Evolutionary conservation across 805 yeast species (phyloP).

Genomic region (Metschnikowia orientalis): DNA sequence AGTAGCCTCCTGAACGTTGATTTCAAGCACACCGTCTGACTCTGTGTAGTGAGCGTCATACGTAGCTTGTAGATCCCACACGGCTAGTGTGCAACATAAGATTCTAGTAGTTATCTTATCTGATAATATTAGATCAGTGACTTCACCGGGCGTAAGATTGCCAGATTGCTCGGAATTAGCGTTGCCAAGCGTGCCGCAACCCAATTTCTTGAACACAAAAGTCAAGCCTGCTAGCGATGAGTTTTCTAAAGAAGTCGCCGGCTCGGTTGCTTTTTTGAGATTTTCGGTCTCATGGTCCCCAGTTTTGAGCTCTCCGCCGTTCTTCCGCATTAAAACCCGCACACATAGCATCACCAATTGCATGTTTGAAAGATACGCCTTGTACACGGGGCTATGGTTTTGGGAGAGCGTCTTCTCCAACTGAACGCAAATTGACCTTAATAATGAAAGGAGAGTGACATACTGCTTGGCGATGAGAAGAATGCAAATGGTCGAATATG

Average conservation of each 20-base stretch:
- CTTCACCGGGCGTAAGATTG: too few species aligned
- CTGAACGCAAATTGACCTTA: conserved; percentile 20
- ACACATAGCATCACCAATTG: conserved; percentile 18
- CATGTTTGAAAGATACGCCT: conserved; percentile 21
- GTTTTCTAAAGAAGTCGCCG: too few species aligned
- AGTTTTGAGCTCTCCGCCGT: not conserved
- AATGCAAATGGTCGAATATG: conserved; percentile 31
- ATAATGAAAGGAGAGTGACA: conserved; percentile 24
- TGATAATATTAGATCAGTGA: conserved; percentile 11
- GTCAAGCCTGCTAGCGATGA: too few species aligned
- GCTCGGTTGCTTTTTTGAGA: too few species aligned
- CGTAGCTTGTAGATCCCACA: conserved; percentile 30
- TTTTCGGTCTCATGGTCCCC: too few species aligned
- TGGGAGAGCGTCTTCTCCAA: conserved; percentile 1
- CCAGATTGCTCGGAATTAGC: too few species aligned
- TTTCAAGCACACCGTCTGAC: conserved; percentile 1
- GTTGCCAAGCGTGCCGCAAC: too few species aligned
- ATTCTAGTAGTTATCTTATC: conserved; percentile 28
- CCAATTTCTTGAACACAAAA: too few species aligned
- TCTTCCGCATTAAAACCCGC: conserved; percentile 6
- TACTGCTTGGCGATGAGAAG: conserved; percentile 29
- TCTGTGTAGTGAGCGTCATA: conserved; percentile 2
- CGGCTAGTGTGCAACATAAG: conserved; percentile 31
- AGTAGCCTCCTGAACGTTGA: conserved; percentile 1
- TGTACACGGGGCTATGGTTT: not conserved